These are phyloP conservation scores for Rutstroemia sp. DNA, from an alignment of 2,329 filamentous ascomycete species.

Conservation along the genomic window DNA sequence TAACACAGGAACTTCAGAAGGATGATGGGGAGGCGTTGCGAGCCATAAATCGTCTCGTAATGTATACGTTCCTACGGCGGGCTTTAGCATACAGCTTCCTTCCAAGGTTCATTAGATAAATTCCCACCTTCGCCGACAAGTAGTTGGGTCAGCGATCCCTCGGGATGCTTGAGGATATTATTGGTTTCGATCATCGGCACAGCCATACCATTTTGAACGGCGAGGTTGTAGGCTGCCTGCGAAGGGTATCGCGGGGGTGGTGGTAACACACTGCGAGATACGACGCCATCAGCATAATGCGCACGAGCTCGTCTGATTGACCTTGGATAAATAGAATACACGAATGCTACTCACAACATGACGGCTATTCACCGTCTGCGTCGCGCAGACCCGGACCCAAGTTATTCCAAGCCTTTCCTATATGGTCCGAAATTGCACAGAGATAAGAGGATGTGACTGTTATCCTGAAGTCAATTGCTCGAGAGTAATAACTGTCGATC, in stretches of 20 bases:
- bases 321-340: conserved; percentile 3
- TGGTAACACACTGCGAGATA: conserved; percentile 54
- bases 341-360: conserved; percentile 8
- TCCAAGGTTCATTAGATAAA: not conserved
- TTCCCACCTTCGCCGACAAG: conserved; percentile 79
- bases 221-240: conserved; percentile 64
- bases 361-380: not conserved
- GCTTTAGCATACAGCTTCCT: not conserved
- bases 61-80: conserved; percentile 67
- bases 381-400: not conserved
- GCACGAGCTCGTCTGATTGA: conserved; percentile 1
- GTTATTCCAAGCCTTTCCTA: too few relatives aligned
- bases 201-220: conserved; percentile 58
- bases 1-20: conserved; percentile 78
- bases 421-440: not conserved
- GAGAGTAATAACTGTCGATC: not conserved
- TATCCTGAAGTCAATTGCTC: not conserved
- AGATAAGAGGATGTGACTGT: not conserved
- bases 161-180: conserved; percentile 75
- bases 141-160: conserved; percentile 78
- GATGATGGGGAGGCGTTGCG: conserved; percentile 90
- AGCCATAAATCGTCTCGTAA: conserved; percentile 87
- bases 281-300: conserved; percentile 18
- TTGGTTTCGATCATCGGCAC: conserved; percentile 86
- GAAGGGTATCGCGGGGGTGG: conserved; percentile 81